Conservation (phyloP, 306 rosid species). For the Pyrus betulifolia region DNA sequence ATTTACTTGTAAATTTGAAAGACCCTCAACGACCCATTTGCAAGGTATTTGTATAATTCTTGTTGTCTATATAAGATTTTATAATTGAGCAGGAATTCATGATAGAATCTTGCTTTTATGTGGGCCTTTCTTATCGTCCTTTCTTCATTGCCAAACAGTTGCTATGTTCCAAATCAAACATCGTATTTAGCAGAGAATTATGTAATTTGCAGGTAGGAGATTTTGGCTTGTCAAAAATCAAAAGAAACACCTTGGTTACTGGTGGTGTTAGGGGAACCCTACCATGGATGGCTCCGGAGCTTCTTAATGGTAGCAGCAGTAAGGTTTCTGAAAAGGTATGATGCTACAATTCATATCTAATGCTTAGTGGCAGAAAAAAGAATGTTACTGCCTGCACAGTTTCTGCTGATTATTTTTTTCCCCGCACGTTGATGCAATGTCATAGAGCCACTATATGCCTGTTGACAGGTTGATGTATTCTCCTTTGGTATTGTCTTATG, state of each 20-base stretch:
- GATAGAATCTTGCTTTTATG: background rate
- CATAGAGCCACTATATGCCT: constrained; percentile 3
- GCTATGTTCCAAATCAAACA: background rate
- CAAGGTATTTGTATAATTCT: constrained; percentile 47
- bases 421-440: background rate
- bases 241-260: constrained; percentile 74
- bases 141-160: background rate
- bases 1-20: constrained; percentile 79
- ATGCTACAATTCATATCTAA: background rate
- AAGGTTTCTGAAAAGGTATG: constrained; percentile 88
- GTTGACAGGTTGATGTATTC: constrained; percentile 77
- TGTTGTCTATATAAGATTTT: background rate
- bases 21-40: constrained; percentile 82
- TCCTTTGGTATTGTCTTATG: constrained; percentile 89
- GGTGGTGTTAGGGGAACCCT: constrained; percentile 89
- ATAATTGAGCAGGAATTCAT: background rate
- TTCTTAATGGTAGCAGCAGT: constrained; percentile 81
- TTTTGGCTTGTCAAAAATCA: constrained; percentile 89
- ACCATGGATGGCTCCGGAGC: constrained; percentile 96
- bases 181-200: background rate
- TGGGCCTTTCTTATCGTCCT: background rate
- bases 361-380: background rate
- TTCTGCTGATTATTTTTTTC: background rate
- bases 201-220: constrained; percentile 61
- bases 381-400: background rate